Percentiles rank a stretch among this genome's conserved stretches.
Conservation (phyloP, 345 rosid species). For the Gossypium australe region DNA sequence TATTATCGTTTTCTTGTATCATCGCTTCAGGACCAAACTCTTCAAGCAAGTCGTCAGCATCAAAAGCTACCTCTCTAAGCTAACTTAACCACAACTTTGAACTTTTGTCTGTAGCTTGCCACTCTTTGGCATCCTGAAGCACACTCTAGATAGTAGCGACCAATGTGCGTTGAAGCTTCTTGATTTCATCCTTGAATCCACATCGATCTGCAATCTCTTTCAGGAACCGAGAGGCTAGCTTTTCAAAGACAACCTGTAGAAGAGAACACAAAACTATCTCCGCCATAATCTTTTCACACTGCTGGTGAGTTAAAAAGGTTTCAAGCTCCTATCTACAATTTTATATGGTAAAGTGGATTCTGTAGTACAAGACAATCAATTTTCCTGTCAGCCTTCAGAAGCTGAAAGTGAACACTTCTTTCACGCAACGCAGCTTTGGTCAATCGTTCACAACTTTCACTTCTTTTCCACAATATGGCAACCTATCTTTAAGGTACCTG, state of each 20-base stretch:
- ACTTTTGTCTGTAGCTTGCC: neutral
- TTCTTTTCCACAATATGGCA: too few species aligned
- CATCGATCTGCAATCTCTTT: neutral
- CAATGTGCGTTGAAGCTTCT: slow-evolving; percentile 2
- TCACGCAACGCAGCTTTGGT: too few species aligned
- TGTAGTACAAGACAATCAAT: too few species aligned
- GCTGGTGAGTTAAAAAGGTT: neutral
- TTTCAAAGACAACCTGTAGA: slow-evolving; percentile 19
- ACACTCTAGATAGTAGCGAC: neutral
- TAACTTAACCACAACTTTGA: neutral
- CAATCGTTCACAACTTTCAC: too few species aligned
- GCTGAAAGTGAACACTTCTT: too few species aligned
- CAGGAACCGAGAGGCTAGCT: neutral
- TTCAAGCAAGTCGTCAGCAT: neutral
- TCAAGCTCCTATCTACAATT: neutral
- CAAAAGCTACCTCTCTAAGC: slow-evolving; percentile 3
- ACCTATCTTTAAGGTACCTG: too few species aligned
- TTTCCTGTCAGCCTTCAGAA: too few species aligned
- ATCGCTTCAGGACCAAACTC: too few species aligned
- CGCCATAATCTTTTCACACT: neutral
- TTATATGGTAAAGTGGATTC: too few species aligned
- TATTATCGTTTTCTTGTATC: too few species aligned
- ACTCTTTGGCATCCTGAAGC: neutral
- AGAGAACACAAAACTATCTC: slow-evolving; percentile 12
- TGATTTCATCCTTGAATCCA: neutral